phyloP scores from a whole-genome alignment of 352 stramenopile genomes.

The Globisporangium middletonii region DNA sequence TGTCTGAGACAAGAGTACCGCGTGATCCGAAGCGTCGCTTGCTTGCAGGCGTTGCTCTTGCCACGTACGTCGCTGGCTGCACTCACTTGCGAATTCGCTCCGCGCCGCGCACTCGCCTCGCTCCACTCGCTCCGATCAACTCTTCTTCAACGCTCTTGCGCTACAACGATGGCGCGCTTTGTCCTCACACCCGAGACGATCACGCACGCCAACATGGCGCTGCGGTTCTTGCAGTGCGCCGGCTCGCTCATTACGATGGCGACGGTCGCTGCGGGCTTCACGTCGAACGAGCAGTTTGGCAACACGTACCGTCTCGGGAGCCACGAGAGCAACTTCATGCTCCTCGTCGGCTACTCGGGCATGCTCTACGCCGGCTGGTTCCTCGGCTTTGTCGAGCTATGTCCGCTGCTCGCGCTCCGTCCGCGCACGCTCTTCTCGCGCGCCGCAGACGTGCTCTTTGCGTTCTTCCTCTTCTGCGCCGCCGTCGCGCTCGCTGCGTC shows the following conservation, averaged over 20 bases:
- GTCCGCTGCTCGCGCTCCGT: slow-evolving; percentile 20
- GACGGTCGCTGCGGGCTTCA: slow-evolving; percentile 8
- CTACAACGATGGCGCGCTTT: slow-evolving; percentile 1
- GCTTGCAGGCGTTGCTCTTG: too few species aligned
- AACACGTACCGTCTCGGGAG: slow-evolving; percentile 11
- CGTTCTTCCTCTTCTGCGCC: slow-evolving; percentile 20
- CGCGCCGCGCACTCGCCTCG: too few species aligned
- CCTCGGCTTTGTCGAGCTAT: slow-evolving; percentile 26
- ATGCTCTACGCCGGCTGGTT: slow-evolving; percentile 22
- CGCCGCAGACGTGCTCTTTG: slow-evolving; percentile 21
- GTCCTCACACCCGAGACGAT: slow-evolving; percentile 23
- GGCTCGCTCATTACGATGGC: slow-evolving; percentile 22
- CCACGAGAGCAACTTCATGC: slow-evolving; percentile 16
- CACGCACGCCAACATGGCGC: slow-evolving; percentile 16
- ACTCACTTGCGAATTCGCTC: too few species aligned
- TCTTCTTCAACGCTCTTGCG: too few species aligned
- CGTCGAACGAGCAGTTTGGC: slow-evolving; percentile 4
- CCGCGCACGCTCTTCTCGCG: slow-evolving; percentile 22
- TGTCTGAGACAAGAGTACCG: background rate
- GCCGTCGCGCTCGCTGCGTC: slow-evolving; percentile 20
- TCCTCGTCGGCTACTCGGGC: slow-evolving; percentile 22
- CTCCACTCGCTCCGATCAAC: background rate
- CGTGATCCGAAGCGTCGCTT: background rate
- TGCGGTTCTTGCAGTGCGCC: slow-evolving; percentile 24
- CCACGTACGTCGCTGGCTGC: too few species aligned